Conservation (phyloP, 2,329 filamentous ascomycete species). For the Colletotrichum eleusines region DNA sequence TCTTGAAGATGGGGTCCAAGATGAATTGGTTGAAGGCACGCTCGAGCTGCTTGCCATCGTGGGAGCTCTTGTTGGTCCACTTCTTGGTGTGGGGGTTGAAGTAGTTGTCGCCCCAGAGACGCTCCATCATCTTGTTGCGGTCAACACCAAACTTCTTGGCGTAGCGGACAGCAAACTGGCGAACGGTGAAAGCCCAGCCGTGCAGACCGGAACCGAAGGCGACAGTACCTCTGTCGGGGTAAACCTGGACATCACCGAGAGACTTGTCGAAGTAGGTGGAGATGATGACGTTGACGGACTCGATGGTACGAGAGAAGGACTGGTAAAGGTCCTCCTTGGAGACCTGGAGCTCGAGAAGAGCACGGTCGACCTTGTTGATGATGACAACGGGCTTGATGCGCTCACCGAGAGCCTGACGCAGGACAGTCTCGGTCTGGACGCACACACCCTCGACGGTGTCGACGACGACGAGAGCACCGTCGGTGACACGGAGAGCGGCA, state of each 20-base stretch:
- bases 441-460: constrained; percentile 99
- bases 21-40: constrained; percentile 99
- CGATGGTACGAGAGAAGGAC: constrained; percentile 99
- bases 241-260: constrained; percentile 98
- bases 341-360: constrained; percentile 98
- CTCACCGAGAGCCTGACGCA: constrained; percentile 98
- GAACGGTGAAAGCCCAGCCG: constrained; percentile 99
- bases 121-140: constrained; percentile 99
- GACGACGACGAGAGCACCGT: constrained; percentile 99
- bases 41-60: constrained; percentile 91
- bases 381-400: constrained; percentile 99
- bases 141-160: constrained; percentile 99
- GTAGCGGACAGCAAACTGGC: constrained; percentile 95
- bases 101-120: constrained; percentile 99
- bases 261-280: constrained; percentile 98
- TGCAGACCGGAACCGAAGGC: constrained; percentile 99
- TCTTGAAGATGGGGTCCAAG: constrained; percentile 99
- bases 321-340: constrained; percentile 99
- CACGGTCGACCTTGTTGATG: constrained; percentile 99
- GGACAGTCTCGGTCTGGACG: constrained; percentile 99
- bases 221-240: constrained; percentile 96
- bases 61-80: constrained; percentile 90
- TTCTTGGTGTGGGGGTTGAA: constrained; percentile 99
- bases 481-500: constrained; percentile 98
- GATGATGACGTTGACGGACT: constrained; percentile 99